phyloP scores from a whole-genome alignment of 179 eudicot species.

The Silene noctiflora region DNA sequence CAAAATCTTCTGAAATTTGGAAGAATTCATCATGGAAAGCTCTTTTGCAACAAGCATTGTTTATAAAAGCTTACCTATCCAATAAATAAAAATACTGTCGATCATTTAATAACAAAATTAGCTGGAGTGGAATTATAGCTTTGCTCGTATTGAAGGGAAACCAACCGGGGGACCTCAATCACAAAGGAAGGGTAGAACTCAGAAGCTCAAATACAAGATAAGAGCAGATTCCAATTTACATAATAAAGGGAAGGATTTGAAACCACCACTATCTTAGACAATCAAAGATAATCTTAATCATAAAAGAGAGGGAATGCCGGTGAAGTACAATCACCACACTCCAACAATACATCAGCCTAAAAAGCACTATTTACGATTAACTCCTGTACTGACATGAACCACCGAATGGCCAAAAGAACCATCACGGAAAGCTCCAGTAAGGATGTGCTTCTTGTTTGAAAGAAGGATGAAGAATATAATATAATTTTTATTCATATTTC shows the following conservation, averaged over 20 bases:
- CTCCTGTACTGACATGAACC: not conserved
- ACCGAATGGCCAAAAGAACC: not conserved
- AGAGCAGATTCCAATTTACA: not conserved
- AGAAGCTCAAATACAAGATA: not conserved
- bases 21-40: not conserved
- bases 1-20: not conserved
- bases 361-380: not conserved
- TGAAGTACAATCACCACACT: not conserved
- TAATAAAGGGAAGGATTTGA: not conserved
- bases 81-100: not conserved
- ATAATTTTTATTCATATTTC: not conserved
- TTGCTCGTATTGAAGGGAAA: not conserved
- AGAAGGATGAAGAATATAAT: no score
- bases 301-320: not conserved
- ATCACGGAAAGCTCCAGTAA: no score
- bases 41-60: not conserved
- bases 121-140: not conserved
- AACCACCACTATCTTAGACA: not conserved
- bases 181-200: not conserved
- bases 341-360: not conserved
- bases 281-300: not conserved
- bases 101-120: not conserved
- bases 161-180: not conserved
- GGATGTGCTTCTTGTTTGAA: no score
- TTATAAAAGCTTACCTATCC: not conserved